Evolutionary conservation across 805 yeast species (phyloP).

Genomic region (Pichia californica): DNA sequence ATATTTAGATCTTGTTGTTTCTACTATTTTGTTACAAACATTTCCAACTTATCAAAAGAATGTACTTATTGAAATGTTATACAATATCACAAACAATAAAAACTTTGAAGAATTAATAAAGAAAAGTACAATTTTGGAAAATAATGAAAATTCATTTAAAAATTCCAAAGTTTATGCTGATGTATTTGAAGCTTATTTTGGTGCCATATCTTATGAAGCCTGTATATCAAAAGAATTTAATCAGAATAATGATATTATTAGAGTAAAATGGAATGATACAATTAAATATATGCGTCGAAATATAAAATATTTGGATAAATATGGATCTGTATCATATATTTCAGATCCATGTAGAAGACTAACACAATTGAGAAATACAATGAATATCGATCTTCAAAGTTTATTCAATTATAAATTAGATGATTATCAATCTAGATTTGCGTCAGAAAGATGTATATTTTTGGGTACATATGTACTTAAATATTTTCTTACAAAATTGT

Average conservation of each 20-base stretch:
- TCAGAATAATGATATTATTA: not conserved
- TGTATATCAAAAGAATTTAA: not conserved
- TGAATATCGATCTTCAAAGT: not conserved
- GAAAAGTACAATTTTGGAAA: too few relatives aligned
- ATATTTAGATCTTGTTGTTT: conserved; percentile 57
- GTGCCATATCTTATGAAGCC: conserved; percentile 43
- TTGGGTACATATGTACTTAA: conserved; percentile 1
- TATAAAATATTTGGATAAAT: too few relatives aligned
- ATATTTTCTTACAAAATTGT: conserved; percentile 1
- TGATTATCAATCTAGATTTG: not conserved
- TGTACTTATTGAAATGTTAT: conserved; percentile 58
- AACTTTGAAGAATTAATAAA: conserved; percentile 37
- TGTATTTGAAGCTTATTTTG: conserved; percentile 83
- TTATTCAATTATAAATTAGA: not conserved
- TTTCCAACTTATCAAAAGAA: conserved; percentile 72
- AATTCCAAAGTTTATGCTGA: conserved; percentile 67
- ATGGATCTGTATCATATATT: too few relatives aligned
- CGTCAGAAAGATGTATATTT: not conserved
- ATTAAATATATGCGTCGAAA: too few relatives aligned
- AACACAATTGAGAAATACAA: not conserved
- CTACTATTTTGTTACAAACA: conserved; percentile 52
- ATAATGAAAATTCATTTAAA: too few relatives aligned
- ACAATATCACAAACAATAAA: conserved; percentile 38
- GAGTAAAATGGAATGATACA: too few relatives aligned
- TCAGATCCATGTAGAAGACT: not conserved